Evolutionary conservation across 1,284 basidiomycete species (phyloP), one percentile per base, ranked within the genome.

Genomic region (Puccinia polysora): DNA sequence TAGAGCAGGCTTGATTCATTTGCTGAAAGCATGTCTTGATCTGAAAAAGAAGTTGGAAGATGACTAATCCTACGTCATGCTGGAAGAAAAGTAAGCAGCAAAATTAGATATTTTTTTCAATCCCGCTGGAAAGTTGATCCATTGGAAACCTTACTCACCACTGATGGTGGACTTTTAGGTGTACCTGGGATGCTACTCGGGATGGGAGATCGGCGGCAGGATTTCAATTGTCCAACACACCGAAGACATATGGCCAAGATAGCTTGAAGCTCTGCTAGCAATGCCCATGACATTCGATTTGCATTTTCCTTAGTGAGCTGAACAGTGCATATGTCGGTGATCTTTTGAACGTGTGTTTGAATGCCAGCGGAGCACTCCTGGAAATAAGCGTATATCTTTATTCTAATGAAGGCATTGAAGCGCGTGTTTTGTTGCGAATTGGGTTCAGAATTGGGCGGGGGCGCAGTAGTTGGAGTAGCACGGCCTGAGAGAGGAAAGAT

Each of bases 1-100:
- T 49, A 28, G 47, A 43, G 20, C 55, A 56, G 36, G 47, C 56
- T 20, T 8, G 20, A 14, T 28, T 32, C 23, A 69, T 47, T 23
- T 58, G 36, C 23, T 2, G 30, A n/a, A 69, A 58, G 55, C 65
- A 69, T 23, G 55, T 49, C 47, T 69, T 69, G 5, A 69, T 14
- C 40, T 47, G 53, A 4, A 59, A 12, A 7, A 69, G 15, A 18
- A 69, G 50, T 47, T 69, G 55, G 8, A 56, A 69, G 2, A 69
- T n/a, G 15, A 69, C 45, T 59, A 47, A 40, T 25, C 36, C 28
- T 15, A 69, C 7, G 38, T 69, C 38, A 7, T 45, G 23, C 65
- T 69, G 55, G 28, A 20, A 23, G 40, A 20, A 55, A 34, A 30
- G 1, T 45, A 23, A 6, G 23, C 25, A 40, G 18, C 28, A 60